Conservation (phyloP, 306 rosid genomes). For the Acmispon strigosus region DNA sequence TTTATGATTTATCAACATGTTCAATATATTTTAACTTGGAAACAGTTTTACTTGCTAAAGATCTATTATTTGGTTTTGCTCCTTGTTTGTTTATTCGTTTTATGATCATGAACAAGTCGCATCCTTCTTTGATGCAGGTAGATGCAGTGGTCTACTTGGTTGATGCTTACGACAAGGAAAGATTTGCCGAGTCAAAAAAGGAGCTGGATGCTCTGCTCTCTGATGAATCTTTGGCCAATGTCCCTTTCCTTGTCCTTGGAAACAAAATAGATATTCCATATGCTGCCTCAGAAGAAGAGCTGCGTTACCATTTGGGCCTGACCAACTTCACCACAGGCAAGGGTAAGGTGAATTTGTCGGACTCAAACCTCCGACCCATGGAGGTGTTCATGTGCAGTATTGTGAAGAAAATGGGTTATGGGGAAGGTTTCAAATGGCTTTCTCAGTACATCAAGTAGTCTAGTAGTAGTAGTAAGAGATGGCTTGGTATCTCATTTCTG, state of each 20-base stretch:
- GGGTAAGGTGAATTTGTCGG: slow-evolving; percentile 69
- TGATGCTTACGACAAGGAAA: slow-evolving; percentile 77
- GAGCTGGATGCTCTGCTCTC: slow-evolving; percentile 85
- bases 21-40: background rate
- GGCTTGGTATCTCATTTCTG: slow-evolving; percentile 26
- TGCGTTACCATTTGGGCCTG: slow-evolving; percentile 68
- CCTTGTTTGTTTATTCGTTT: background rate
- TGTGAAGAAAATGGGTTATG: slow-evolving; percentile 90
- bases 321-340: slow-evolving; percentile 85
- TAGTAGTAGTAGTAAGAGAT: background rate
- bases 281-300: slow-evolving; percentile 85
- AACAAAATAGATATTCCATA: slow-evolving; percentile 78
- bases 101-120: background rate
- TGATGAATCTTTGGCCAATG: slow-evolving; percentile 61
- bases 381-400: slow-evolving; percentile 96
- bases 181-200: slow-evolving; percentile 70
- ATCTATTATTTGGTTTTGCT: background rate
- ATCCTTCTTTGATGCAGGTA: slow-evolving; percentile 40
- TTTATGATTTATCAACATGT: background rate
- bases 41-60: background rate
- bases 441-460: slow-evolving; percentile 80
- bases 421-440: slow-evolving; percentile 90
- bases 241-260: slow-evolving; percentile 80
- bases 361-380: slow-evolving; percentile 67
- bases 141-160: slow-evolving; percentile 84